Percentiles rank a stretch among this genome's conserved stretches.
These are phyloP conservation scores for Cyamopsis tetragonoloba DNA, from an alignment of 306 rosid genomes.

Conservation along the genomic window DNA sequence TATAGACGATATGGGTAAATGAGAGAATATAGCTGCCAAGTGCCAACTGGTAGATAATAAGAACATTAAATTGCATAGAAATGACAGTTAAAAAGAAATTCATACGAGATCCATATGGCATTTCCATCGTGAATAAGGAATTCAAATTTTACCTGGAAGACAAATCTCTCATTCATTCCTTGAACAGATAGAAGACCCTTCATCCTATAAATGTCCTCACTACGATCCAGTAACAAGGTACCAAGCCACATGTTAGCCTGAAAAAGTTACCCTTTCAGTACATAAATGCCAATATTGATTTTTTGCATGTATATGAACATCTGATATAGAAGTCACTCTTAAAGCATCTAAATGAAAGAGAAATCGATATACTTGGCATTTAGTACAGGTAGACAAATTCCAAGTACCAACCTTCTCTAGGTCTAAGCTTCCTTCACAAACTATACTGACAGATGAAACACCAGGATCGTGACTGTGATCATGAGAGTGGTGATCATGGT, in stretches of 20 bases:
- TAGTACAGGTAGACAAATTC: neutral
- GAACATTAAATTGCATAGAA: neutral
- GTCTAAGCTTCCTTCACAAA: constrained; percentile 95
- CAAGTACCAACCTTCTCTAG: constrained; percentile 76
- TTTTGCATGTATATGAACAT: neutral
- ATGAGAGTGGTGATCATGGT: constrained; percentile 63
- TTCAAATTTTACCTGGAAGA: constrained; percentile 77
- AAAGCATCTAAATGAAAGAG: constrained; percentile 1
- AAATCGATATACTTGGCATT: constrained; percentile 4
- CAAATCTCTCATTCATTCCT: constrained; percentile 95
- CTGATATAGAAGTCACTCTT: constrained; percentile 1
- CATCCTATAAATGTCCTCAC: constrained; percentile 95
- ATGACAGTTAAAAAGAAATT: neutral
- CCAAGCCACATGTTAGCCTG: constrained; percentile 99
- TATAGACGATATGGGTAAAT: neutral
- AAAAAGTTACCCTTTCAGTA: constrained; percentile 2
- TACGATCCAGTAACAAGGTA: constrained; percentile 70
- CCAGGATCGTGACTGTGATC: constrained; percentile 95
- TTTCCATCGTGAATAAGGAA: neutral
- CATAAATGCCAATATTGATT: neutral
- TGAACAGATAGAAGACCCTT: constrained; percentile 86
- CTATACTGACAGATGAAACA: constrained; percentile 87
- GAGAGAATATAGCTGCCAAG: neutral
- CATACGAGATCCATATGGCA: neutral
- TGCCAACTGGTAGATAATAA: neutral